Percentiles rank a stretch among this genome's conserved stretches.
phyloP scores from a whole-genome alignment of 768 basidiomycete species.

The Melanogaster broomeanus region DNA sequence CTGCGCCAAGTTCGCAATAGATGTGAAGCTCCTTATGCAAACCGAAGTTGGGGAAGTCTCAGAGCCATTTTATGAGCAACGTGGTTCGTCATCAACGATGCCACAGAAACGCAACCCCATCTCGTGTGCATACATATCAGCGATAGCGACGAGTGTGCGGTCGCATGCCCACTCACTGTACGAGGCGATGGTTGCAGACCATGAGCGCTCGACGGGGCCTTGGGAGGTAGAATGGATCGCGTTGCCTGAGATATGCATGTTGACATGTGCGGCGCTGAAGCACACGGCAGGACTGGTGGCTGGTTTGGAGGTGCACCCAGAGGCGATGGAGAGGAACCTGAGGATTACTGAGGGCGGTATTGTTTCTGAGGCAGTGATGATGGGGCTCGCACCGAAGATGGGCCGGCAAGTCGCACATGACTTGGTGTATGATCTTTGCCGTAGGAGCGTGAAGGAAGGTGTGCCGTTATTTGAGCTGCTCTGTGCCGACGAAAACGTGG shows the following conservation, averaged over 20 bases:
- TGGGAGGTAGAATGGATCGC: slow-evolving; percentile 56
- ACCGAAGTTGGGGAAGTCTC: slow-evolving; percentile 47
- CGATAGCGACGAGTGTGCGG: slow-evolving; percentile 43
- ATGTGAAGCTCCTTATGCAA: slow-evolving; percentile 49
- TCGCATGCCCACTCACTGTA: slow-evolving; percentile 41
- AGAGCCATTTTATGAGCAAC: slow-evolving; percentile 44
- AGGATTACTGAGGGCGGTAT: slow-evolving; percentile 41
- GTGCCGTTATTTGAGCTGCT: slow-evolving; percentile 36
- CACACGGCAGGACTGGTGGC: slow-evolving; percentile 38
- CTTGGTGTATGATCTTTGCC: slow-evolving; percentile 44
- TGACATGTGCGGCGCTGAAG: slow-evolving; percentile 41
- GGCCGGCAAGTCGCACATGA: slow-evolving; percentile 50
- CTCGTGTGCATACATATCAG: slow-evolving; percentile 45
- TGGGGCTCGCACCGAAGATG: slow-evolving; percentile 42
- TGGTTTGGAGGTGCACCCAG: slow-evolving; percentile 43
- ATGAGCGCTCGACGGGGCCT: slow-evolving; percentile 49
- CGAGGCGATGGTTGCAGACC: slow-evolving; percentile 51
- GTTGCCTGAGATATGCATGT: slow-evolving; percentile 44
- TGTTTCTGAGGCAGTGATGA: slow-evolving; percentile 50
- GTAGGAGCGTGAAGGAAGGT: slow-evolving; percentile 24
- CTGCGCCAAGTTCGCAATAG: slow-evolving; percentile 47
- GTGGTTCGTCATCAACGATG: slow-evolving; percentile 51
- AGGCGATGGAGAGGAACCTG: slow-evolving; percentile 43
- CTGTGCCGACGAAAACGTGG: slow-evolving; percentile 28
- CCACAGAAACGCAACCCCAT: slow-evolving; percentile 53